Evolutionary conservation across 345 rosid genomes (phyloP), one percentile per base, ranked within the genome.

Genomic region (Syzygium aromaticum): DNA sequence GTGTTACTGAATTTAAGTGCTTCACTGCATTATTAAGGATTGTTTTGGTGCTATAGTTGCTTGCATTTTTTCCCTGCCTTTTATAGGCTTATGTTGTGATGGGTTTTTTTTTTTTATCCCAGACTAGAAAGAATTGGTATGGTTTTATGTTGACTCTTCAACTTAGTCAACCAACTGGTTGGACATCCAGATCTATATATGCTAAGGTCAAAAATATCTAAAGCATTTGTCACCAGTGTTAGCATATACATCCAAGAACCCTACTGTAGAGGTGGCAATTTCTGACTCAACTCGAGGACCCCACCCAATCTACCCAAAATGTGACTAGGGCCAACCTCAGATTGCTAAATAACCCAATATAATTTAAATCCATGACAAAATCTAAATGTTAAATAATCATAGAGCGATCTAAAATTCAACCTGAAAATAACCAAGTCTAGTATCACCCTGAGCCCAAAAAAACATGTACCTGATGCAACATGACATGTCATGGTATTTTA

Each of bases 1-100:
- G 94, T 91, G 77, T 89, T 84, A 28, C 52, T 73, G 38, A 73
- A 73, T 73, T 73, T 38, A 33, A 38, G 82, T 10, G 82, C 82
- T 73, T 73, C 49, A 73, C 49, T 21, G 49, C 49, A 17, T 38
- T 73, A 38, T 38, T 73, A 21, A 67, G 80, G 80, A 33, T 67
- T 33, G 25, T 38, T 9, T 67, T 73, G 82, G 82, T 38, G 49
- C 49, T 73, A 38, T 43, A 38, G 49, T 73, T 73, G 82, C 82
- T 73, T 38, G 25, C 49, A 38, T 73, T 73, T 27, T 73, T 73
- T 73, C 82, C 82, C 80, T 67, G 27, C 40, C 82, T 73, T 73
- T 73, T 38, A 38, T 73, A 73, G 82, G 49, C 23, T 73, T 38
- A 38, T 38, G 25, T 73, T 73, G 38, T 38, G 49, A 33, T 38